Base-by-base conservation (phyloP, 768 basidiomycete species). In the Psilocybe azurescens region DNA sequence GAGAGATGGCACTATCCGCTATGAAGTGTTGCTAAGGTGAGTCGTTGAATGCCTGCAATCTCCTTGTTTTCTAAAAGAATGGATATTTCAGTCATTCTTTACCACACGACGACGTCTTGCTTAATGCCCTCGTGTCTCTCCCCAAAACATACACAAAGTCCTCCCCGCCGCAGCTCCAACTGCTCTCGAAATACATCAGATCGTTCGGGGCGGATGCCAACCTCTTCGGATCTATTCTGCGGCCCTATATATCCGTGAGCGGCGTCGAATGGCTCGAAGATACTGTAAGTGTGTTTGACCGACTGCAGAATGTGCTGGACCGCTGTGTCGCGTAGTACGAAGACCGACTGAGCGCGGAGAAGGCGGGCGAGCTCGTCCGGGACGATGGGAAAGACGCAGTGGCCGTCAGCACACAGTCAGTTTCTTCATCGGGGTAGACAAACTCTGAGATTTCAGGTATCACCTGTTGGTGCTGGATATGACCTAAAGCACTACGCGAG, bases 241-340 rank as follows among this genome's bases (percentile, higher is more conserved):
- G 20, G 20, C 1, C 20, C 1, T 20, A 20, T 20, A 20, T 20
- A 20, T 20, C 20, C 20, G 1, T 20, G 20, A 20, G 20, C 20
- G 20, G 20, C 20, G 20, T 20, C 20, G 20, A 20, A 20, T 96
- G 90, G 87, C 77, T 80, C 2, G 78, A 83, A 20, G 93, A 88
- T 32, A 81, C 79, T 1, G 88, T 95, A 16, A 94, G 91, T 64
- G 90, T 95, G 13, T 96, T 95, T 70, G 94, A 96, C 64, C 94
- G 94, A 11, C 73, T 95, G 29, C 92, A 94, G 73, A 86, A 80
- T 67, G 84, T 91, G 10, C 73, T 89, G 32, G 92, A 94, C 51
- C 78, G 79, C 14, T 89, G 88, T 63, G 77, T 81, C 28, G 68
- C 70, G 41, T 95, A 94, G 94, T 90, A 93, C 65, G 82, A 83